These are phyloP conservation scores for Tricholoma flavovirens DNA, from an alignment of 768 basidiomycete genomes.

Conservation along the genomic window DNA sequence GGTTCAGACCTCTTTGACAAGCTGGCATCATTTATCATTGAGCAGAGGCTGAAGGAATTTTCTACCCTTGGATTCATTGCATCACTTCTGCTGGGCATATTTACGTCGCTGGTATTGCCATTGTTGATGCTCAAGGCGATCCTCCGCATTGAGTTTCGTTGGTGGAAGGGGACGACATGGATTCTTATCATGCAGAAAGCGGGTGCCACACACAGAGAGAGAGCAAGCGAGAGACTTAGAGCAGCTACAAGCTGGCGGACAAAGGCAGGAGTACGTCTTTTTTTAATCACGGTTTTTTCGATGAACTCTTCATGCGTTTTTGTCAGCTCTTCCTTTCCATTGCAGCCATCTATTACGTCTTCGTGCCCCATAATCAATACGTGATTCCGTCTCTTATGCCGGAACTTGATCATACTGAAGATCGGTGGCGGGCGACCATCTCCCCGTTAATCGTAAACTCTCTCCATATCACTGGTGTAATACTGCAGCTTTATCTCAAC, in stretches of 20 bases:
- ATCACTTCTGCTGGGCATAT: neutral
- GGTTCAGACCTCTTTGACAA: conserved; percentile 7
- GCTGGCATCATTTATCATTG: conserved; percentile 2
- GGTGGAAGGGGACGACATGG: conserved; percentile 14
- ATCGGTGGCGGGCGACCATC: neutral
- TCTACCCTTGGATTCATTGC: conserved; percentile 4
- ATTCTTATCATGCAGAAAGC: conserved; percentile 17
- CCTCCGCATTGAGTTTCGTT: conserved; percentile 17
- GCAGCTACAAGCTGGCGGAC: conserved; percentile 9
- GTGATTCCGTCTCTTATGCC: conserved; percentile 9
- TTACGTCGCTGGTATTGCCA: conserved; percentile 8
- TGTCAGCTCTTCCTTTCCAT: conserved; percentile 9
- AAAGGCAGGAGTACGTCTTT: conserved; percentile 8
- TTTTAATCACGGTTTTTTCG: neutral
- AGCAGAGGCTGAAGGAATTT: neutral
- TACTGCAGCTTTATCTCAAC: conserved; percentile 22
- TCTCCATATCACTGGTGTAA: conserved; percentile 8
- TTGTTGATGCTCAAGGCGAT: conserved; percentile 24
- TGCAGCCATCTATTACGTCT: conserved; percentile 1
- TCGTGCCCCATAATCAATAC: conserved; percentile 5
- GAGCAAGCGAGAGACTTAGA: conserved; percentile 22
- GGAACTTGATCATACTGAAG: conserved; percentile 3
- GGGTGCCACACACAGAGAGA: conserved; percentile 24
- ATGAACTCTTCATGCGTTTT: neutral
- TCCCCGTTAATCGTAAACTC: conserved; percentile 10